A percentile compares a stretch with the other conserved stretches of the same genome.
Conservation (phyloP, 2,329 filamentous ascomycete genomes). For the Pyrenophora teres region DNA sequence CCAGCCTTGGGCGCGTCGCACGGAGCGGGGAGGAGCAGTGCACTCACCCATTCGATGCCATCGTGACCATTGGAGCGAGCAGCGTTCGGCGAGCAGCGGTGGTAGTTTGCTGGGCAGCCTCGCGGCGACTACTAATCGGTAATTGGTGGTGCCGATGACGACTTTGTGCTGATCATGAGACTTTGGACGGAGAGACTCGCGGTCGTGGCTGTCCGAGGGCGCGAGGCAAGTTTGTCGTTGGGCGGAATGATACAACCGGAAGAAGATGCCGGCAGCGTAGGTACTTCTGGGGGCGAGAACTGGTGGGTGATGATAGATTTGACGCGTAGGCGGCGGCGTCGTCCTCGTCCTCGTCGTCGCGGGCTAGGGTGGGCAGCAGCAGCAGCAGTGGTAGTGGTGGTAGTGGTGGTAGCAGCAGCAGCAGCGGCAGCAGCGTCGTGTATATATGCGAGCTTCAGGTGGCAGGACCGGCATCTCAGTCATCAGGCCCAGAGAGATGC, state of each 20-base stretch:
- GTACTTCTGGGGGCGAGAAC: background rate
- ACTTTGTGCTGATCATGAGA: conserved; percentile 16
- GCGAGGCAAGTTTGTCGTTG: background rate
- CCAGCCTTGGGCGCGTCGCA: conserved; percentile 29
- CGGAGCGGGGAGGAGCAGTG: conserved; percentile 35
- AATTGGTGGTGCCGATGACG: conserved; percentile 4
- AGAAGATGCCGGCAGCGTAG: background rate
- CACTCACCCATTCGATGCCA: conserved; percentile 52
- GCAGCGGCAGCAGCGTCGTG: conserved; percentile 1
- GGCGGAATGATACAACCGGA: background rate
- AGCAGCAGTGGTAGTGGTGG: conserved; percentile 1
- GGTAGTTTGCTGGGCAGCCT: conserved; percentile 1
- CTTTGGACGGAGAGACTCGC: conserved; percentile 4
- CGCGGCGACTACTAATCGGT: conserved; percentile 8
- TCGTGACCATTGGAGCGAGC: conserved; percentile 50
- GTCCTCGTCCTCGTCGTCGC: too few relatives aligned
- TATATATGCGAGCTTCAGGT: background rate
- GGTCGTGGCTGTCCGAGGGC: background rate
- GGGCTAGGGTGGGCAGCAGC: background rate
- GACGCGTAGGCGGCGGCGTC: too few relatives aligned
- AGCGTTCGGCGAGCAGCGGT: conserved; percentile 26
- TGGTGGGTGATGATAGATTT: conserved; percentile 5
- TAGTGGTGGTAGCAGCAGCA: background rate
- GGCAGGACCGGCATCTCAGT: conserved; percentile 27
- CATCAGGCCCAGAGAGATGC: conserved; percentile 27